Evolutionary conservation across 78 protist genomes (phyloP), one percentile per base, ranked within the genome.

Genomic region (Tieghemostelium lacteum): DNA sequence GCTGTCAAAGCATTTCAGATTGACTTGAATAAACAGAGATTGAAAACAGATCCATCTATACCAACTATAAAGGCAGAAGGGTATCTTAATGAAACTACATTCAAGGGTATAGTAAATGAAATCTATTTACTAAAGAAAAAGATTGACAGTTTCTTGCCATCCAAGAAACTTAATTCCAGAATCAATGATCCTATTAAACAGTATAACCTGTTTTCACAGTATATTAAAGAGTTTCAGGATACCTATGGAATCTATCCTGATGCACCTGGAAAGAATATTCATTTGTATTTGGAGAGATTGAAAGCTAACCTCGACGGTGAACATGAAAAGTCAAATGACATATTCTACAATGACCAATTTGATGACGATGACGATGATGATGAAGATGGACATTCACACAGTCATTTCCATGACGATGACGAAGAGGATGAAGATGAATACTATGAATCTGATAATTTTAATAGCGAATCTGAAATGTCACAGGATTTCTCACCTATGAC

Each of bases 191-290:
- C 88, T 24, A 55, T 67, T 19, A 80, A 80, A 40, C 36, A 80
- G 14, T 80, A 80, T 62, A 58, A 37, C 6, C 42, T 52, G 3
- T 67, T 80, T 33, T 52, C 55, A 31, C 54, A 50, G 28, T 20
- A 55, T 14, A 80, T 80, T 28, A 80, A 80, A 57, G 31, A 65
- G 8, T 80, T 80, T 57, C 88, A 80, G 40, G 77, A 80, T 3
- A 36, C 52, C 2, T 67, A 54, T 66, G 52, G 88, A 26, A 67
- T 80, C 24, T 67, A 67, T 40, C 88, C 88, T 22, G 88, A 80
- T 80, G 88, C 88, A 17, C 88, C 88, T 57, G 88, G 88, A 50
- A 80, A 80, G 54, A 80, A 67, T 31, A 80, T 80, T 40, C 40
- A 67, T 57, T 67, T 49, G 5, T 80, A 54, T 67, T 33, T 80